Conservation (phyloP, 2,329 filamentous ascomycete genomes). For the Sclerotinia trifoliorum region DNA sequence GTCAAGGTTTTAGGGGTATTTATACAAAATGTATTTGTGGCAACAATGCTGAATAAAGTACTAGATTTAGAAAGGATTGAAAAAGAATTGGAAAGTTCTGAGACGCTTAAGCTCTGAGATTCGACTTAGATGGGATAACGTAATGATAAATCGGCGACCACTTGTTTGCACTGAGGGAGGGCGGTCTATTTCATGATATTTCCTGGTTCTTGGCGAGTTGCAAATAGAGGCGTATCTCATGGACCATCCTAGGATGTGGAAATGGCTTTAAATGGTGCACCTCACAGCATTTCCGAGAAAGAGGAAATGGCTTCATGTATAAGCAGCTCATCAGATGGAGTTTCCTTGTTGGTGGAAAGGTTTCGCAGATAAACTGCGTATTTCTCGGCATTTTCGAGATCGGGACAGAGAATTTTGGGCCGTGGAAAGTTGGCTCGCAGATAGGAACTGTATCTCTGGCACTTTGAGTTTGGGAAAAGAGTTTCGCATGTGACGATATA, state of each 20-base stretch:
- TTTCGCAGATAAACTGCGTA: background rate
- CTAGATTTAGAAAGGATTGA: too few species aligned
- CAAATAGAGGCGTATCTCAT: background rate
- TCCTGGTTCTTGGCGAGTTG: background rate
- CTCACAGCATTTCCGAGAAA: background rate
- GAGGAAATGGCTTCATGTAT: background rate
- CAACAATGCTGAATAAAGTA: too few species aligned
- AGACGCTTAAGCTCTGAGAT: too few species aligned
- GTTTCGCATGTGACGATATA: background rate
- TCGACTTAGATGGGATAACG: too few species aligned
- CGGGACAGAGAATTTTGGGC: background rate
- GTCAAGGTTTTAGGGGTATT: too few species aligned
- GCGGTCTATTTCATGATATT: too few species aligned
- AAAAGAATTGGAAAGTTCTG: too few species aligned
- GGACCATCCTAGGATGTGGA: background rate
- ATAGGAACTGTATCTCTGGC: background rate
- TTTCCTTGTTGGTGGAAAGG: background rate
- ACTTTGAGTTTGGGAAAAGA: background rate
- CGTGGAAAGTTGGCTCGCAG: background rate
- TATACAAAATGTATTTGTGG: too few species aligned
- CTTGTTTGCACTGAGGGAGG: too few species aligned
- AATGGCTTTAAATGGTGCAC: background rate
- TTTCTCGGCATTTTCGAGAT: background rate
- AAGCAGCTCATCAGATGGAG: background rate
- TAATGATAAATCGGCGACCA: too few species aligned